Evolutionary conservation across 2,329 filamentous ascomycete genomes (phyloP).

Genomic region (Harringtonia aguacate): DNA sequence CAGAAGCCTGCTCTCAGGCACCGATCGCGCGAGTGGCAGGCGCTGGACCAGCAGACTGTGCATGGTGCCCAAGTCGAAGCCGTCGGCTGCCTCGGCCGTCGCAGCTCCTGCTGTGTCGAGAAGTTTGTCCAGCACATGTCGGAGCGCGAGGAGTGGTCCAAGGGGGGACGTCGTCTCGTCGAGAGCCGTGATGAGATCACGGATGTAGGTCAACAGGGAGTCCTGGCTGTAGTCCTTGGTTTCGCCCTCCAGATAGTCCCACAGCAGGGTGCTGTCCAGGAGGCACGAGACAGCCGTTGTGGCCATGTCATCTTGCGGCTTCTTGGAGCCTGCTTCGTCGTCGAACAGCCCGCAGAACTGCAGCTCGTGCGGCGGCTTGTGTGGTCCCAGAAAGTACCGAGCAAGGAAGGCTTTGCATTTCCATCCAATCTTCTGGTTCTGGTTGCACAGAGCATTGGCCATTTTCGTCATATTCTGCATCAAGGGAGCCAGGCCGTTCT

Average conservation of each 20-base stretch:
- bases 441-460: constrained; percentile 12
- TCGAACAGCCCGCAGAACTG: constrained; percentile 17
- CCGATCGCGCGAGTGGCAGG: constrained; percentile 19
- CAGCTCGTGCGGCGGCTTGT: constrained; percentile 22
- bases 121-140: constrained; percentile 28
- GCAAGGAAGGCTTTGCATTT: constrained; percentile 32
- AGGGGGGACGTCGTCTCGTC: constrained; percentile 19
- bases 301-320: no score
- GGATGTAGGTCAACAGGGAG: constrained; percentile 26
- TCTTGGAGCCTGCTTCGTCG: background rate
- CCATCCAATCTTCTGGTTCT: constrained; percentile 27
- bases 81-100: constrained; percentile 1
- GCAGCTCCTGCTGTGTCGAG: constrained; percentile 18
- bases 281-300: constrained; percentile 17
- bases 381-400: constrained; percentile 21
- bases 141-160: constrained; percentile 32
- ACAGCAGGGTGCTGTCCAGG: constrained; percentile 19
- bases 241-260: constrained; percentile 17
- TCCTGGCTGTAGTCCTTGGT: constrained; percentile 13
- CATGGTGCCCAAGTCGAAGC: constrained; percentile 27
- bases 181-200: constrained; percentile 23
- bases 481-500: background rate
- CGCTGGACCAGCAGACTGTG: constrained; percentile 28
- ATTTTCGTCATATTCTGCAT: constrained; percentile 8
- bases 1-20: constrained; percentile 24